Conservation (phyloP, 495 filamentous ascomycete genomes). For the Symbiotaphrina buchneri region DNA sequence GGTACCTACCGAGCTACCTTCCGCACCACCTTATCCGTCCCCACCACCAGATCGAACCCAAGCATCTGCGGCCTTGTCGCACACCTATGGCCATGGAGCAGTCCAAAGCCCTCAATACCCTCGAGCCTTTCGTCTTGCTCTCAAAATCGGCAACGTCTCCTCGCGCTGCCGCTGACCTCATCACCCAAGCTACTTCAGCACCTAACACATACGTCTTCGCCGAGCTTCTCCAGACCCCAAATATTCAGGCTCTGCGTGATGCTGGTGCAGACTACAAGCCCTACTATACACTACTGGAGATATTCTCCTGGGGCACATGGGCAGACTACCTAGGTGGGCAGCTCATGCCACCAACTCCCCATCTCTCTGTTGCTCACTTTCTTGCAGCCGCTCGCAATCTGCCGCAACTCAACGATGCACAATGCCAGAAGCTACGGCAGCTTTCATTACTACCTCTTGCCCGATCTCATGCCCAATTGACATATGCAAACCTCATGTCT, state of each 20-base stretch:
- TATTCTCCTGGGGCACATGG: constrained; percentile 90
- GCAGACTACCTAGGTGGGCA: constrained; percentile 39
- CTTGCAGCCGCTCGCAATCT: constrained; percentile 26
- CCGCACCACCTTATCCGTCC: too few species aligned
- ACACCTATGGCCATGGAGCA: constrained; percentile 46
- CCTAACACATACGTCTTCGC: constrained; percentile 86
- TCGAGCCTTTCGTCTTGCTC: constrained; percentile 67
- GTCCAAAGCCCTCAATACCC: constrained; percentile 60
- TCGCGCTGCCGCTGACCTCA: constrained; percentile 63
- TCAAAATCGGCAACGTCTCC: constrained; percentile 68
- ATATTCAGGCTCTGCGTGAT: constrained; percentile 49
- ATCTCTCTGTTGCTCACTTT: constrained; percentile 4
- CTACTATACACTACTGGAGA: constrained; percentile 57
- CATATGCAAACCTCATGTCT: constrained; percentile 42
- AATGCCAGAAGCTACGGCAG: constrained; percentile 72
- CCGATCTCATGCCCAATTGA: constrained; percentile 34
- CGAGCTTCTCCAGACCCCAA: constrained; percentile 66
- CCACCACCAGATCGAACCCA: too few species aligned
- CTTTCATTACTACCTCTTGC: constrained; percentile 65
- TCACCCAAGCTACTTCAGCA: constrained; percentile 68
- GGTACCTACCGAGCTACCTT: too few species aligned
- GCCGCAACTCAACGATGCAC: constrained; percentile 45
- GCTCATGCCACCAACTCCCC: too few species aligned
- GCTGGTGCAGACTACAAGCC: constrained; percentile 23
- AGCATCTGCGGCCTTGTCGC: too few species aligned